phyloP scores from a whole-genome alignment of 257 asterid species.

The Petrea volubilis region DNA sequence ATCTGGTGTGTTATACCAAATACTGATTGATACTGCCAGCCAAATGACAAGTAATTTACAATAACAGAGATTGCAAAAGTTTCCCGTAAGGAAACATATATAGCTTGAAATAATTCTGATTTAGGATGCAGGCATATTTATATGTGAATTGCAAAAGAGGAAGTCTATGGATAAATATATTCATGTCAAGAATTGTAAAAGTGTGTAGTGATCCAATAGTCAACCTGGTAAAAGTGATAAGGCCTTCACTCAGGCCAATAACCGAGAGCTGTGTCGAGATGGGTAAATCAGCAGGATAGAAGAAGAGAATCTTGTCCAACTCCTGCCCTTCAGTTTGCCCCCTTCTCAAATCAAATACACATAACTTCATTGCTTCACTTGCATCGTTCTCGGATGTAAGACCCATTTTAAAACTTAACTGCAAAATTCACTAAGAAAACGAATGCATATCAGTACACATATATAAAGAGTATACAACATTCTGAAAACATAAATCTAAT shows the following conservation, averaged over 20 bases:
- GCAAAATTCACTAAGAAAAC: conserved; percentile 19
- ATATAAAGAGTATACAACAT: neutral
- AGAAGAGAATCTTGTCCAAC: conserved; percentile 89
- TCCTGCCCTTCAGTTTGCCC: conserved; percentile 98
- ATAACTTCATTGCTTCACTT: conserved; percentile 66
- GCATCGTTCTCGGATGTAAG: conserved; percentile 56
- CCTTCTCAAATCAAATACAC: conserved; percentile 93
- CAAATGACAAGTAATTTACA: neutral
- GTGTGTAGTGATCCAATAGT: neutral
- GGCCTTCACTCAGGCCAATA: conserved; percentile 92
- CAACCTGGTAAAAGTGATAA: conserved; percentile 89
- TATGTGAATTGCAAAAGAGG: neutral
- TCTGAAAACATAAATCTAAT: neutral
- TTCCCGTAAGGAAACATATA: neutral
- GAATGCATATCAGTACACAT: conserved; percentile 9
- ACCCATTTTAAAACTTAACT: conserved; percentile 46
- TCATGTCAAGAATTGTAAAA: neutral
- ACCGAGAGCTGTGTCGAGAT: conserved; percentile 80
- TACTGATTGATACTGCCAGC: no score
- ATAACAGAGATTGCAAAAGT: neutral
- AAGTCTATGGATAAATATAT: neutral
- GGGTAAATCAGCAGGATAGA: conserved; percentile 83
- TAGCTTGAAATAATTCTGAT: neutral
- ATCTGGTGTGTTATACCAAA: no score
- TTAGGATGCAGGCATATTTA: neutral